Evolutionary conservation across 2,329 filamentous ascomycete species (phyloP).

Genomic region (Emericellopsis cladophorae): DNA sequence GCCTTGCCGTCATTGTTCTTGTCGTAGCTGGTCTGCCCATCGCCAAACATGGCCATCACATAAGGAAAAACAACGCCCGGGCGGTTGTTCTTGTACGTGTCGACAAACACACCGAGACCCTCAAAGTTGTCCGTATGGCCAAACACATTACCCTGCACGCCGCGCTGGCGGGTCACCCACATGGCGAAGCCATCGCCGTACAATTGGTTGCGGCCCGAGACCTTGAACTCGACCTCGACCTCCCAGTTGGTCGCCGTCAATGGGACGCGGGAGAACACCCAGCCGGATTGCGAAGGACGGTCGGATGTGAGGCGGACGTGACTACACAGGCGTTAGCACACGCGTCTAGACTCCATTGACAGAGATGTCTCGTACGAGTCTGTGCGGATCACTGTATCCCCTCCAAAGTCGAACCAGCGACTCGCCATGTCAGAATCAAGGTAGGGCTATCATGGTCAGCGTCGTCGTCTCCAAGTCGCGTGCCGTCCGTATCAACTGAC

Average conservation of each 20-base stretch:
- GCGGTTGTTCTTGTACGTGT: slow-evolving; percentile 99
- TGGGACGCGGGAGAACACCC: slow-evolving; percentile 87
- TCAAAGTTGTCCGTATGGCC: slow-evolving; percentile 82
- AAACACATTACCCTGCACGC: slow-evolving; percentile 70
- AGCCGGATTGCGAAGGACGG: slow-evolving; percentile 79
- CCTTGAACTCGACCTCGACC: slow-evolving; percentile 91
- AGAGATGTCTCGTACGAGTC: slow-evolving; percentile 40
- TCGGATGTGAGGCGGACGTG: slow-evolving; percentile 91
- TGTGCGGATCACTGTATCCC: slow-evolving; percentile 73
- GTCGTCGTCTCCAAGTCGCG: slow-evolving; percentile 5
- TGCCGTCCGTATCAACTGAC: slow-evolving; percentile 36
- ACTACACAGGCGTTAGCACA: slow-evolving; percentile 26
- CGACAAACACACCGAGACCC: slow-evolving; percentile 88
- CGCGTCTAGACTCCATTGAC: background rate
- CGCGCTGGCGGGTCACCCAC: slow-evolving; percentile 94
- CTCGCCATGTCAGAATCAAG: slow-evolving; percentile 97
- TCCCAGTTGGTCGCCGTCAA: slow-evolving; percentile 98
- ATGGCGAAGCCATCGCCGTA: slow-evolving; percentile 95
- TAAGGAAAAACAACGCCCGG: slow-evolving; percentile 93
- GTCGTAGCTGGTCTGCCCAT: slow-evolving; percentile 81
- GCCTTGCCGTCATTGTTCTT: slow-evolving; percentile 89
- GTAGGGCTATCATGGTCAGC: slow-evolving; percentile 56
- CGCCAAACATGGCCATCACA: slow-evolving; percentile 96
- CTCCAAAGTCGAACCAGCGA: slow-evolving; percentile 98
- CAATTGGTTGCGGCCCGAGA: slow-evolving; percentile 77